These are phyloP conservation scores for Teratosphaeriaceae sp. DNA, from an alignment of 2,329 filamentous ascomycete genomes.

Conservation along the genomic window DNA sequence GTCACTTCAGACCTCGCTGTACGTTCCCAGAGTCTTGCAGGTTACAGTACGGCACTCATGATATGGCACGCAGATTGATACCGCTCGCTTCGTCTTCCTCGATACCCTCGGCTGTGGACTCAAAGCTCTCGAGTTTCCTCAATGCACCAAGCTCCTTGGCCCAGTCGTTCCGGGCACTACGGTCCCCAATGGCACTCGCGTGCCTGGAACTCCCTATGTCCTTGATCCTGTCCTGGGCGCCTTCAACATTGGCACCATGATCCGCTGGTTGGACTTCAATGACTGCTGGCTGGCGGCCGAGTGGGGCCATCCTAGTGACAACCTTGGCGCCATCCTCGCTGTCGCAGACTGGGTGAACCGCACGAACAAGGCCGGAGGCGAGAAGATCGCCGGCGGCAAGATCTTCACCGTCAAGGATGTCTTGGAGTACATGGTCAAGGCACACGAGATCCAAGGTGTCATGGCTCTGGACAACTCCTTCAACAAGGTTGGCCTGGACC, in stretches of 20 bases:
- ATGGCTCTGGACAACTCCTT: constrained; percentile 95
- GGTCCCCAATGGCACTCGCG: constrained; percentile 85
- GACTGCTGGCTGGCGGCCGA: constrained; percentile 99
- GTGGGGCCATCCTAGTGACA: constrained; percentile 98
- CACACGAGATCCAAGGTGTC: constrained; percentile 97
- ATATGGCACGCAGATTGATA: constrained; percentile 63
- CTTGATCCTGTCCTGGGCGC: constrained; percentile 92
- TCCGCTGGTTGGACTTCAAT: constrained; percentile 99
- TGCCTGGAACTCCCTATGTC: constrained; percentile 87
- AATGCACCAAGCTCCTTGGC: constrained; percentile 91
- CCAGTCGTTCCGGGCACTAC: constrained; percentile 84
- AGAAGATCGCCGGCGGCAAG: constrained; percentile 61
- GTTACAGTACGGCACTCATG: neutral
- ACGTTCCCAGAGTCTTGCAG: constrained; percentile 34
- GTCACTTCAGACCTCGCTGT: constrained; percentile 91
- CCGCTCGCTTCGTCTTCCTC: constrained; percentile 91
- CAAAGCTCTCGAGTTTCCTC: constrained; percentile 89
- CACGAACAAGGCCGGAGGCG: constrained; percentile 79
- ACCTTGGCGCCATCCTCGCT: constrained; percentile 91
- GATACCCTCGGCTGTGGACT: constrained; percentile 96
- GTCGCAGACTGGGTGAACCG: constrained; percentile 97
- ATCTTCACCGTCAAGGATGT: constrained; percentile 85
- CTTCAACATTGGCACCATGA: constrained; percentile 99
- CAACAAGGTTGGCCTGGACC: constrained; percentile 97
- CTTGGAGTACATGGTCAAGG: constrained; percentile 91